Evolutionary conservation across 2,329 filamentous ascomycete species (phyloP), one percentile per base, ranked within the genome.

Genomic region (Fusarium oxysporum): DNA sequence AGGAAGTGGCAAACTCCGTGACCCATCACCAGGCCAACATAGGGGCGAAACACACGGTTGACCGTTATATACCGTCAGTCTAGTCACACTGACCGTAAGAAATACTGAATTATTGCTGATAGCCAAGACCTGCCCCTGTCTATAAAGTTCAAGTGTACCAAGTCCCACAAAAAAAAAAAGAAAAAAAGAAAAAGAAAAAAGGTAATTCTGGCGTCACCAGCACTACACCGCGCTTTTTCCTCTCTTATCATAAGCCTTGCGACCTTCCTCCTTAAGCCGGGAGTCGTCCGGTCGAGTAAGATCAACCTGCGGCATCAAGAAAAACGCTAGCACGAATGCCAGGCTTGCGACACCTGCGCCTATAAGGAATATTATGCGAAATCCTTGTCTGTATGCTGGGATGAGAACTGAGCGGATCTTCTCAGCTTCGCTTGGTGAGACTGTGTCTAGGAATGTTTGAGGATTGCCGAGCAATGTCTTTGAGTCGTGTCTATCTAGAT

Each of bases 281-380:
- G 72, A 77, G 38, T 84, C 83, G 51, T 84, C 83, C 1, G 82
- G 79, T 11, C 82, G 72, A 16, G 76, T 57, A 30, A 84, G 73
- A 30, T 83, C 80, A 3, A 84, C 77, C 32, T 84, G 82, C 0
- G 82, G 82, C 81, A 84, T 83, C 53, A 84, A 62, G 0, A 81
- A 65, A n/a, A 81, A 81, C 1, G 82, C 80, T 10, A 84, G 48
- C 2, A 83, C 51, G 37, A 84, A 84, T 4, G 80, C 80, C 5
- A 82, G 43, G 4, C 77, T 79, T 4, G 81, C 81, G 19, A 84
- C 62, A 3, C 77, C 76, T 2, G 82, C 82, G 2, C 82, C 81
- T 2, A 82, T 68, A 3, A 83, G 65, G n/a, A 84, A 84, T 44
- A 84, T 82, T 12, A 82, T 73, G 6, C 81, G 77, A 32, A 84